phyloP scores from a whole-genome alignment of 139 green algal genomes.

The Picochlorum sp. region DNA sequence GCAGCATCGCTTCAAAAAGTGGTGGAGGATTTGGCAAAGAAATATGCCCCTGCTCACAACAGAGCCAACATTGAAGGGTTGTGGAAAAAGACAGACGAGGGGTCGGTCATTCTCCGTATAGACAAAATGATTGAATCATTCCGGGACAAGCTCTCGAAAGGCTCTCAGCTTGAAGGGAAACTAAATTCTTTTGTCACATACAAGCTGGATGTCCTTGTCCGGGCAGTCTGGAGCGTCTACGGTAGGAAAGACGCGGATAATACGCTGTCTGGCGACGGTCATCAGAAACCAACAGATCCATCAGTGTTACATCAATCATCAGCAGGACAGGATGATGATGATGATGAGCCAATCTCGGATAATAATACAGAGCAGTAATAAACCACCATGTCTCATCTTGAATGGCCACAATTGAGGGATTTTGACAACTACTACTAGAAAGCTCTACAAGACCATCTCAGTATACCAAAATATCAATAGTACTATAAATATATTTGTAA shows the following conservation, averaged over 20 bases:
- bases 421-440: no score
- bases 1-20: neutral
- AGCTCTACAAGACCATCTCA: no score
- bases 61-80: conserved; percentile 16
- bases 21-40: conserved; percentile 30
- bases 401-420: no score
- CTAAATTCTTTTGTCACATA: conserved; percentile 5
- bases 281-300: no score
- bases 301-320: no score
- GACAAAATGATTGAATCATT: conserved; percentile 35
- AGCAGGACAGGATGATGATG: no score
- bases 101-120: neutral
- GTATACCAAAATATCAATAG: no score
- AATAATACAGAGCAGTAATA: no score
- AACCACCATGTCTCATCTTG: no score
- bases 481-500: neutral
- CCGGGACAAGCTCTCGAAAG: neutral
- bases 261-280: no score
- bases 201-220: conserved; percentile 5
- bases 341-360: no score
- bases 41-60: conserved; percentile 20
- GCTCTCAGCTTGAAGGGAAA: neutral
- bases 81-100: conserved; percentile 23
- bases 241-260: neutral
- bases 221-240: conserved; percentile 14